Evolutionary conservation across 495 filamentous ascomycete species (phyloP), one percentile per base, ranked within the genome.

Genomic region (Aspergillus saccharolyticus): DNA sequence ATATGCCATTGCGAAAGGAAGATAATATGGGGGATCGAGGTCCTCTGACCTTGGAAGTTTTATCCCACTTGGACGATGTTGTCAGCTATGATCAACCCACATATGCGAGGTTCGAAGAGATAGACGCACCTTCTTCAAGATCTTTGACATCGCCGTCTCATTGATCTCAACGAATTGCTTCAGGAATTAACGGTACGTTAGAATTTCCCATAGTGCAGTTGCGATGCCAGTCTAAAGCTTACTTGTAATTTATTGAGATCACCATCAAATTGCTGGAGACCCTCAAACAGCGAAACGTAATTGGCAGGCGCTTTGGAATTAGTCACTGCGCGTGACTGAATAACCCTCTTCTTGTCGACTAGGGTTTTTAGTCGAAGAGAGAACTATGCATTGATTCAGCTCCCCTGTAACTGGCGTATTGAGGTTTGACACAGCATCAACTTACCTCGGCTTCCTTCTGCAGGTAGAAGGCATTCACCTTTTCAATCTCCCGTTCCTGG

Each of bases 121-220:
- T 52, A 25, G 43, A 64, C 71, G 53, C 66, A 87, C 85, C 83
- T 98, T 98, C 77, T 98, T 98, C 52, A 98, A 79, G 45, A 98
- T 98, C 70, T 98, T 98, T 19, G 94, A 96, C 70, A 96, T 95
- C 21, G 91, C 94, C 12, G 89, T 96, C 63, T 92, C 93, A 72
- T 97, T 98, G 65, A 97, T 89, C 66, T 97, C 92, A 51, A 98
- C 90, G 67, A 97, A 98, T 80, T 97, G 94, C 79, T 83, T 25
- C 52, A 3, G 25, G 15, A 20, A 8, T 2, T 30, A 43, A 28
- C 50, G 14, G 24, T 19, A 12, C 21, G 53, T 57, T 18, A 57
- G 59, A 28, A 48, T 25, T 16, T 22, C 14, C 44, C 10, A 7
- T 1, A n/a, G 24, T 19, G 12, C 8, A 16, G 43, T 12, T 30